Conservation (phyloP, 2,329 filamentous ascomycete species). For the Monilinia aucupariae region DNA sequence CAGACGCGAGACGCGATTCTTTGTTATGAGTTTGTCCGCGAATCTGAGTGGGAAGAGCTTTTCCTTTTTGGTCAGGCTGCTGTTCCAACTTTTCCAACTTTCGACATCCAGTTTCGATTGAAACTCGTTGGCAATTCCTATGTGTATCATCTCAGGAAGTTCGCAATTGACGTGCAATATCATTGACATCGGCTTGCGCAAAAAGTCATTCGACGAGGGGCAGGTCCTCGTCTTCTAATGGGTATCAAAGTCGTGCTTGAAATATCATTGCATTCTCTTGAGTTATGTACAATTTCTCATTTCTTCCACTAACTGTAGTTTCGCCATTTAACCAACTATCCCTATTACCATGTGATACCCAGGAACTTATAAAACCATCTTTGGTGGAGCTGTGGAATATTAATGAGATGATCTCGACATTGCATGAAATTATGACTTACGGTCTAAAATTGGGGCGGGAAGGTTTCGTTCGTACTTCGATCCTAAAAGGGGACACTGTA, state of each 20-base stretch:
- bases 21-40: conserved; percentile 2
- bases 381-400: conserved; percentile 29
- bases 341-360: not conserved
- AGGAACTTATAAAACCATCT: conserved; percentile 20
- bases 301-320: not conserved
- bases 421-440: conserved; percentile 50
- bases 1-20: not conserved
- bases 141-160: not conserved
- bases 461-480: conserved; percentile 97
- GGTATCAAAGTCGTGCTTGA: not conserved
- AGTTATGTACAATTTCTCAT: conserved; percentile 10
- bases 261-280: not conserved
- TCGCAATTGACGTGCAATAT: too few species aligned
- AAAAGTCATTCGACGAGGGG: not conserved
- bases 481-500: conserved; percentile 45
- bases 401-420: not conserved
- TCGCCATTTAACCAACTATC: not conserved
- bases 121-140: not conserved
- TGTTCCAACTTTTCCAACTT: not conserved
- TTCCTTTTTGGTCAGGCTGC: not conserved
- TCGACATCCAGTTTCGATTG: not conserved
- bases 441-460: conserved; percentile 69
- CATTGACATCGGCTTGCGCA: not conserved
- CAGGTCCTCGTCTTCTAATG: not conserved
- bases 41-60: not conserved